A percentile compares a stretch with the other conserved stretches of the same genome.
phyloP scores from a whole-genome alignment of 2,329 filamentous ascomycete genomes.

The Neocatenulostroma microsporum region DNA sequence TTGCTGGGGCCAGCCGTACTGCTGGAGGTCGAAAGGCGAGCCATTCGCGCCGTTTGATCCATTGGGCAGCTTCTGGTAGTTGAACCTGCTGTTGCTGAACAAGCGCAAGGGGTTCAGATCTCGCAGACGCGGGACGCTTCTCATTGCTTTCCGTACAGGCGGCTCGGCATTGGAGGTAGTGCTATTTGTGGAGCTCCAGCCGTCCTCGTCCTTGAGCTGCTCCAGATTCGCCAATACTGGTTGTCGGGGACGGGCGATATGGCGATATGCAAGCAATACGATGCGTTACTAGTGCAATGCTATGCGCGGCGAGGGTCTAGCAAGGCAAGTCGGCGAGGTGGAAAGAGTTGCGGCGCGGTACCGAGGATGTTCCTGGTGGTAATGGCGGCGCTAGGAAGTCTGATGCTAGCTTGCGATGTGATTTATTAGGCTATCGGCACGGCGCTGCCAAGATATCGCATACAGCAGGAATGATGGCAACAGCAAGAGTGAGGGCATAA shows the following conservation, averaged over 20 bases:
- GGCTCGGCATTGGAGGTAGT: conserved; percentile 11
- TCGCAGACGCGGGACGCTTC: conserved; percentile 27
- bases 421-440: too few species aligned
- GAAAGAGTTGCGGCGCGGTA: too few species aligned
- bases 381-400: too few species aligned
- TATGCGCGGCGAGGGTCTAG: too few species aligned
- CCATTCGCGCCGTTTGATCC: conserved; percentile 3
- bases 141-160: neutral
- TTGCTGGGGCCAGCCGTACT: conserved; percentile 34
- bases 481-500: too few species aligned
- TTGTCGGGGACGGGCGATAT: neutral
- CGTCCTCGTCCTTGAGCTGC: conserved; percentile 4
- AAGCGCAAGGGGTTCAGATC: conserved; percentile 40
- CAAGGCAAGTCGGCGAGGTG: too few species aligned
- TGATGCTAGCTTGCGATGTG: too few species aligned
- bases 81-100: conserved; percentile 36
- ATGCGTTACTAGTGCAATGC: too few species aligned
- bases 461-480: too few species aligned
- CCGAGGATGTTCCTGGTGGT: too few species aligned
- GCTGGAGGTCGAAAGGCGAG: conserved; percentile 19
- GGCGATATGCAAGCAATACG: neutral
- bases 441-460: too few species aligned
- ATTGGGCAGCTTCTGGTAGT: conserved; percentile 39
- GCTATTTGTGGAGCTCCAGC: conserved; percentile 7
- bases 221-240: conserved; percentile 1